A percentile compares a stretch with the other conserved stretches of the same genome.
These are phyloP conservation scores for Cajanus cajan DNA, from an alignment of 306 rosid species.

Conservation along the genomic window DNA sequence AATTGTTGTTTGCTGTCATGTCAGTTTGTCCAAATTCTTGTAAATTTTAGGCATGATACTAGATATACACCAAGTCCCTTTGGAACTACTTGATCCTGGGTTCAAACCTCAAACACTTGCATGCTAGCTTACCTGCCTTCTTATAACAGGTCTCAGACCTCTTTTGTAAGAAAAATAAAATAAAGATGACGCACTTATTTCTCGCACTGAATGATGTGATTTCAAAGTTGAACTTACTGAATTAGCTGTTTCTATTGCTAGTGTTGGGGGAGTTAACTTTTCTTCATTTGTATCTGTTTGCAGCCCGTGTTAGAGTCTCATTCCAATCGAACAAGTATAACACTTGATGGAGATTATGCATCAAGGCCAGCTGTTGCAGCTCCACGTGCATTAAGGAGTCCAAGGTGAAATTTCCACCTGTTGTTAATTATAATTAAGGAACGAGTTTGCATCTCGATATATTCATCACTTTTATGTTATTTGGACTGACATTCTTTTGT, in stretches of 20 bases:
- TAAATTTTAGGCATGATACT: not conserved
- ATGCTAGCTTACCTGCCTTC: not conserved
- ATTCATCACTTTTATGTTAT: not conserved
- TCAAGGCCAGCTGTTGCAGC: conserved; percentile 38
- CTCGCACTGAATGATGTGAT: conserved; percentile 13
- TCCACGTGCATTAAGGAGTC: conserved; percentile 39
- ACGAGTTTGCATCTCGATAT: not conserved
- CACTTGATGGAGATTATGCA: conserved; percentile 43
- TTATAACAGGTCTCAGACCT: conserved; percentile 7
- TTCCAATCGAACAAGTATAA: conserved; percentile 40
- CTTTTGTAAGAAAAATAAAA: not conserved
- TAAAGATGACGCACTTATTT: not conserved
- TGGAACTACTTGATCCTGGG: conserved; percentile 2
- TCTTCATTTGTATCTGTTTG: not conserved
- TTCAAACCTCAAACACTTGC: not conserved
- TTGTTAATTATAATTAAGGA: not conserved
- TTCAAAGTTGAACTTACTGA: conserved; percentile 19
- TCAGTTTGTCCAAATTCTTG: not conserved
- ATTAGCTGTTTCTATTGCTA: conserved; percentile 1
- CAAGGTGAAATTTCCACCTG: conserved; percentile 41
- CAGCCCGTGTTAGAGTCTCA: conserved; percentile 47
- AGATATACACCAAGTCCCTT: not conserved
- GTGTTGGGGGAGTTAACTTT: conserved; percentile 25
- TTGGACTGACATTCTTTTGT: conserved; percentile 9
- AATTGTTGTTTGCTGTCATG: not conserved